phyloP scores from a whole-genome alignment of 345 rosid species.

The Trapa bicornis region DNA sequence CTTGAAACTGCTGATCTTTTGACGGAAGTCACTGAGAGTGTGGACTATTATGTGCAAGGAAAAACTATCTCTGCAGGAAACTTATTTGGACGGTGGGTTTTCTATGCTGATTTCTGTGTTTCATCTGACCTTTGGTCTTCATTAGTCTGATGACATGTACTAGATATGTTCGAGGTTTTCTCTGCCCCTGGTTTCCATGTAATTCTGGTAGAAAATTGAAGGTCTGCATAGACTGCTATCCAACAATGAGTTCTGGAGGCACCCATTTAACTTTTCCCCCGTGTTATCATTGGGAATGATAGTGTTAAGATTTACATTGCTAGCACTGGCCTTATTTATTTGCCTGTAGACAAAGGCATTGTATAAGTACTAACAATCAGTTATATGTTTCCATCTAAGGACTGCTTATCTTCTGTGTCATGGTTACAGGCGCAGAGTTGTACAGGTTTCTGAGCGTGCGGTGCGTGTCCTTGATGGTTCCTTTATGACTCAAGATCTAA shows the following conservation, averaged over 20 bases:
- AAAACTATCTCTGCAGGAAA: conserved; percentile 93
- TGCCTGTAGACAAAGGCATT: background rate
- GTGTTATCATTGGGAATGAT: background rate
- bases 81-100: conserved; percentile 75
- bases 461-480: conserved; percentile 94
- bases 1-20: conserved; percentile 97
- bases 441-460: conserved; percentile 87
- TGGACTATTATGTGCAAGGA: conserved; percentile 96
- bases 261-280: background rate
- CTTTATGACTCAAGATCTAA: conserved; percentile 86
- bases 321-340: background rate
- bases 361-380: background rate
- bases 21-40: conserved; percentile 97
- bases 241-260: background rate
- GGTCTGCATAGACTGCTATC: background rate
- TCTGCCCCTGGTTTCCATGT: background rate
- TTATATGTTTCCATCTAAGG: background rate
- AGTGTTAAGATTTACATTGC: background rate
- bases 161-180: background rate
- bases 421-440: conserved; percentile 72
- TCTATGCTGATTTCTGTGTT: background rate
- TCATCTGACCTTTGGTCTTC: background rate
- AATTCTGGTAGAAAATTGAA: background rate
- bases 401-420: background rate
- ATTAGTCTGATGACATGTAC: background rate